Conservation (phyloP, 2,329 filamentous ascomycete species). For the Pyrenochaeta sp. region DNA sequence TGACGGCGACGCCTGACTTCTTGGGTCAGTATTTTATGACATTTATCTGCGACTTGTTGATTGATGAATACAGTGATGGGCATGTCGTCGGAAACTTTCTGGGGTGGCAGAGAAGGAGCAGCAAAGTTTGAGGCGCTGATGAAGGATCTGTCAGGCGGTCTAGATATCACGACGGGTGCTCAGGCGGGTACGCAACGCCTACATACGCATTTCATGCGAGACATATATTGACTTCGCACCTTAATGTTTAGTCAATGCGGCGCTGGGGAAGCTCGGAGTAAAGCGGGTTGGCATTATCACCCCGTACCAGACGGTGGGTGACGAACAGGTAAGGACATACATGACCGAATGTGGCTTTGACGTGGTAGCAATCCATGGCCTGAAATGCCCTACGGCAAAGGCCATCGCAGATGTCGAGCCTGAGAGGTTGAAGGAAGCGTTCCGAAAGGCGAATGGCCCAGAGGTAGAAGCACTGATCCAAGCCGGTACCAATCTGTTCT, state of each 20-base stretch:
- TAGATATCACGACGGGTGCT: slow-evolving; percentile 43
- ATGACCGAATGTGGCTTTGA: slow-evolving; percentile 42
- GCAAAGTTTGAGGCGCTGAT: slow-evolving; percentile 42
- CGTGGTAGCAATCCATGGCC: slow-evolving; percentile 36
- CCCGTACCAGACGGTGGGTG: slow-evolving; percentile 42
- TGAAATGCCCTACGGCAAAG: slow-evolving; percentile 35
- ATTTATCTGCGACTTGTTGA: background rate
- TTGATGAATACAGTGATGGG: slow-evolving; percentile 32
- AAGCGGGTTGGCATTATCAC: slow-evolving; percentile 45
- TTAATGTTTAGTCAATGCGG: slow-evolving; percentile 26
- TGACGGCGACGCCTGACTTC: slow-evolving; percentile 39
- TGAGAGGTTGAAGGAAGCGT: slow-evolving; percentile 18
- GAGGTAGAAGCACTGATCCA: slow-evolving; percentile 27
- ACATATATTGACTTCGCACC: background rate
- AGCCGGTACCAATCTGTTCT: slow-evolving; percentile 29
- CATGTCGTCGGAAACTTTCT: slow-evolving; percentile 47
- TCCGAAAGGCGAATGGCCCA: slow-evolving; percentile 22
- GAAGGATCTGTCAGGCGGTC: slow-evolving; percentile 35
- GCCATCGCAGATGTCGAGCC: slow-evolving; percentile 20
- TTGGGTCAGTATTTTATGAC: slow-evolving; percentile 20
- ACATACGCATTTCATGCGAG: background rate
- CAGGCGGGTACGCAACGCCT: slow-evolving; percentile 19
- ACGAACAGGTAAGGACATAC: slow-evolving; percentile 43
- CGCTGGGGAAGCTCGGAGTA: slow-evolving; percentile 36
- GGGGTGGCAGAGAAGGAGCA: slow-evolving; percentile 43